Conservation (phyloP, 2,329 filamentous ascomycete genomes). For the Penicillium hesseltinei region DNA sequence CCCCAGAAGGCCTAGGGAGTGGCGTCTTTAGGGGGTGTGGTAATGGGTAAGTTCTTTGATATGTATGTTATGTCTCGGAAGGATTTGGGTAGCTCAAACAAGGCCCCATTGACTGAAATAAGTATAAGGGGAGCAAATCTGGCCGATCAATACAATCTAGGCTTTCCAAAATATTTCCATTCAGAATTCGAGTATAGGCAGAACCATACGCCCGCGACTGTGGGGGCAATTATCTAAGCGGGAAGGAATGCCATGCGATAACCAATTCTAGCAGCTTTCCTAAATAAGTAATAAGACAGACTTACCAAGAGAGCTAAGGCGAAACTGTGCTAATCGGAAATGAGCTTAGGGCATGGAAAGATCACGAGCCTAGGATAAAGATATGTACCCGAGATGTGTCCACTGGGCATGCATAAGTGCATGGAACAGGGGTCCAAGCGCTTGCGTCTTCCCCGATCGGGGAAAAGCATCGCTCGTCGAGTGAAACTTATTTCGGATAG, state of each 20-base stretch:
- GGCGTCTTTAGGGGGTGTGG: too few relatives aligned
- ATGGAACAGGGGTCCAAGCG: background rate
- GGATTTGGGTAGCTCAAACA: background rate
- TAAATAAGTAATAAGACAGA: background rate
- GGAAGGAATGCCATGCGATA: background rate
- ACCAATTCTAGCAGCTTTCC: background rate
- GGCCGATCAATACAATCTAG: background rate
- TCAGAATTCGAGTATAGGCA: background rate
- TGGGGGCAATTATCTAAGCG: background rate
- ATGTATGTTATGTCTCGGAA: background rate
- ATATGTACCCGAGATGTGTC: background rate
- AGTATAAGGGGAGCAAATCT: background rate
- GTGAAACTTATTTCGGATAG: constrained; percentile 10
- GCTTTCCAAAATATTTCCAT: background rate
- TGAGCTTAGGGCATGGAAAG: constrained; percentile 4
- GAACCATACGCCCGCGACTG: background rate
- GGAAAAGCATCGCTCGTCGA: constrained; percentile 21
- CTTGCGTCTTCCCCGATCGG: constrained; percentile 9
- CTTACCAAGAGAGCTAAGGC: too few relatives aligned
- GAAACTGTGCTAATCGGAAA: background rate
- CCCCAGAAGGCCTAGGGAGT: background rate
- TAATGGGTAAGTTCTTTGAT: background rate
- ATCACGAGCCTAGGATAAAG: background rate
- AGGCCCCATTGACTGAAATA: background rate
- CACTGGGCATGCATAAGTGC: background rate